A percentile compares a stretch with the other conserved stretches of the same genome.
These are phyloP conservation scores for Phycomyces nitens DNA, from an alignment of 192 early-diverging fungal genomes.

Conservation along the genomic window DNA sequence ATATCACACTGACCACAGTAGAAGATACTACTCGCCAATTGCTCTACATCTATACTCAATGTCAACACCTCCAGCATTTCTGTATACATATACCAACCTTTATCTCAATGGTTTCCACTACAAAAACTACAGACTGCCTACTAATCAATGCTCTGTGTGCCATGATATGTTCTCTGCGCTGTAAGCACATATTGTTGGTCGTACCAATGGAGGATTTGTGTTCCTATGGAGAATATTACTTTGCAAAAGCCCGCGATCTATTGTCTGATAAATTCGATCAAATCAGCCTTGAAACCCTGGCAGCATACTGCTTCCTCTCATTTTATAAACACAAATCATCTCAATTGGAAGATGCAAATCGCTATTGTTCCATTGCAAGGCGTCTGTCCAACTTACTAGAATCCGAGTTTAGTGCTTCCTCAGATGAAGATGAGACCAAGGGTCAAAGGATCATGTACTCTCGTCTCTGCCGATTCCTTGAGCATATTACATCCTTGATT, in stretches of 20 bases:
- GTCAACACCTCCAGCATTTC: conserved; percentile 13
- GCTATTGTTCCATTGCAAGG: conserved; percentile 1
- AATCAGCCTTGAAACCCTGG: conserved; percentile 6
- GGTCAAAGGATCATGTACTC: neutral
- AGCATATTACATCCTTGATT: too few species aligned
- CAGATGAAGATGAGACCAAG: too few species aligned
- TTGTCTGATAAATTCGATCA: conserved; percentile 12
- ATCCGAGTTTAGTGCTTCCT: neutral
- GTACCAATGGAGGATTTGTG: conserved; percentile 1
- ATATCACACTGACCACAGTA: neutral
- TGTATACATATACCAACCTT: conserved; percentile 17
- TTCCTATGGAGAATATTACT: conserved; percentile 13
- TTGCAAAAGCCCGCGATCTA: conserved; percentile 4
- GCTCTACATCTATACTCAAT: neutral
- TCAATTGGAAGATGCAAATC: neutral
- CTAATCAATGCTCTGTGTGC: conserved; percentile 11
- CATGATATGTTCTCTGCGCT: conserved; percentile 10
- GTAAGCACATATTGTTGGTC: conserved; percentile 3
- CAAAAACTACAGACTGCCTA: neutral
- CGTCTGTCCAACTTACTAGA: neutral
- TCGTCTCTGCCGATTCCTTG: neutral
- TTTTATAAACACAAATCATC: neutral
- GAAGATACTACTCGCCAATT: conserved; percentile 7
- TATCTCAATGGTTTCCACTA: neutral
- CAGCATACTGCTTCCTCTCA: conserved; percentile 2